These are phyloP conservation scores for Helichrysum umbraculigerum DNA, from an alignment of 129 eudicot genomes.

Conservation along the genomic window DNA sequence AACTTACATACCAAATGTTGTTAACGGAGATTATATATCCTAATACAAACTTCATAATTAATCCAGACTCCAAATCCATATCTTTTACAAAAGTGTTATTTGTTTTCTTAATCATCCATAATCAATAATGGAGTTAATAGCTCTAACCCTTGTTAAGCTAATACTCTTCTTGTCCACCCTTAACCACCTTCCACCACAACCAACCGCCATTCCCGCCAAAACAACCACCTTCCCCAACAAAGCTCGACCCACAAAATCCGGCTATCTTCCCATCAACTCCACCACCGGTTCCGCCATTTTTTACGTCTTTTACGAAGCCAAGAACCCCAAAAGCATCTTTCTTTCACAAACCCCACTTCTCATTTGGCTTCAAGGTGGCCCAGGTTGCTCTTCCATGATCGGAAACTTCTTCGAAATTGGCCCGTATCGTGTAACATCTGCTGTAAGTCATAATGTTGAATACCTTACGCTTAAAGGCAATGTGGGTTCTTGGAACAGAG, in stretches of 20 bases:
- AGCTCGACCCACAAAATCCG: slow-evolving; percentile 65
- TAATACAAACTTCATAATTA: background rate
- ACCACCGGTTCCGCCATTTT: slow-evolving; percentile 63
- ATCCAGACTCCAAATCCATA: background rate
- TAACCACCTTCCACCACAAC: background rate
- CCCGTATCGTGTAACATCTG: slow-evolving; percentile 8
- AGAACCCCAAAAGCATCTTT: slow-evolving; percentile 13
- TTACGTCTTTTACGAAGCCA: slow-evolving; percentile 53
- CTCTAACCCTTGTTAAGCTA: background rate
- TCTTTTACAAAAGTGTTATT: background rate
- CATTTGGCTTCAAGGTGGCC: slow-evolving; percentile 85
- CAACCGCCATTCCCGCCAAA: background rate
- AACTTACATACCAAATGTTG: too few relatives aligned
- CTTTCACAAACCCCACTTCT: slow-evolving; percentile 63
- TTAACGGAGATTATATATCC: background rate
- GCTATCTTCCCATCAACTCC: slow-evolving; percentile 61
- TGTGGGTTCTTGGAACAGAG: slow-evolving; percentile 55
- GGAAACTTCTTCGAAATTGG: slow-evolving; percentile 41
- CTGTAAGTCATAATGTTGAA: slow-evolving; percentile 29
- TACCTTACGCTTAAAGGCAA: slow-evolving; percentile 44
- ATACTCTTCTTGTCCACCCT: background rate
- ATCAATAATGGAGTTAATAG: background rate
- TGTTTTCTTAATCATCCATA: background rate
- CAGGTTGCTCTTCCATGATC: slow-evolving; percentile 75
- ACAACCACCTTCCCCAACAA: slow-evolving; percentile 38